These are phyloP conservation scores for Zygoascus bituminiphila DNA, from an alignment of 805 yeast species.

Conservation along the genomic window DNA sequence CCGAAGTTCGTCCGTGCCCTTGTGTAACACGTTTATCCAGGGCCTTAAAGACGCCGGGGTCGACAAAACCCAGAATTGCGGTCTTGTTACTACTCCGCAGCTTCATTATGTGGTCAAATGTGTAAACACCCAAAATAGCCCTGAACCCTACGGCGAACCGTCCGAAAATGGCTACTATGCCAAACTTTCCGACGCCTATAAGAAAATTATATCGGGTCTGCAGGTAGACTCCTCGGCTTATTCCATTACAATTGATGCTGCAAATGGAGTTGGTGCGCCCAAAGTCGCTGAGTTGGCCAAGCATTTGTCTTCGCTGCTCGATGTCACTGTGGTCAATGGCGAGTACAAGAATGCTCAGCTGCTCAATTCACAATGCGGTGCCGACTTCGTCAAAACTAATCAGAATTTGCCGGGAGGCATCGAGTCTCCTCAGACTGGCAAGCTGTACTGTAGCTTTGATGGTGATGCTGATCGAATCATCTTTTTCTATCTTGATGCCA, in stretches of 20 bases:
- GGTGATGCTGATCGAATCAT: conserved; percentile 97
- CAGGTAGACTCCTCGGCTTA: conserved; percentile 24
- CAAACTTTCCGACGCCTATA: conserved; percentile 51
- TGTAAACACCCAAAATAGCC: conserved; percentile 45
- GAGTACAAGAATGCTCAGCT: conserved; percentile 43
- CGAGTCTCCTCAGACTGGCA: conserved; percentile 26
- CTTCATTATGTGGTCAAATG: conserved; percentile 78
- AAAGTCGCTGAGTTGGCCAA: conserved; percentile 46
- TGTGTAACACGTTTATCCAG: conserved; percentile 49
- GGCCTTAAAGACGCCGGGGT: conserved; percentile 46
- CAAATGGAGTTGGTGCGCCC: conserved; percentile 95
- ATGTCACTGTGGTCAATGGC: conserved; percentile 42
- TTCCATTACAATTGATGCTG: conserved; percentile 69
- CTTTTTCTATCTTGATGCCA: conserved; percentile 42
- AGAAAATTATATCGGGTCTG: conserved; percentile 28
- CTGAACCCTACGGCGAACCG: conserved; percentile 47
- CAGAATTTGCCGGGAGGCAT: conserved; percentile 68
- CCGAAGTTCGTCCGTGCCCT: conserved; percentile 69
- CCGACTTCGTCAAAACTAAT: conserved; percentile 88
- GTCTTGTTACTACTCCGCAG: conserved; percentile 86
- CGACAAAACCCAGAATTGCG: conserved; percentile 45
- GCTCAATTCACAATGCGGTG: conserved; percentile 81
- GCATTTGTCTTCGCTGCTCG: conserved; percentile 34
- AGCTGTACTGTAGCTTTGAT: conserved; percentile 76
- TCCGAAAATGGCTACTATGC: conserved; percentile 61